A percentile compares a stretch with the other conserved stretches of the same genome.
These are phyloP conservation scores for Camillea tinctor DNA, from an alignment of 2,329 filamentous ascomycete genomes.

Conservation along the genomic window DNA sequence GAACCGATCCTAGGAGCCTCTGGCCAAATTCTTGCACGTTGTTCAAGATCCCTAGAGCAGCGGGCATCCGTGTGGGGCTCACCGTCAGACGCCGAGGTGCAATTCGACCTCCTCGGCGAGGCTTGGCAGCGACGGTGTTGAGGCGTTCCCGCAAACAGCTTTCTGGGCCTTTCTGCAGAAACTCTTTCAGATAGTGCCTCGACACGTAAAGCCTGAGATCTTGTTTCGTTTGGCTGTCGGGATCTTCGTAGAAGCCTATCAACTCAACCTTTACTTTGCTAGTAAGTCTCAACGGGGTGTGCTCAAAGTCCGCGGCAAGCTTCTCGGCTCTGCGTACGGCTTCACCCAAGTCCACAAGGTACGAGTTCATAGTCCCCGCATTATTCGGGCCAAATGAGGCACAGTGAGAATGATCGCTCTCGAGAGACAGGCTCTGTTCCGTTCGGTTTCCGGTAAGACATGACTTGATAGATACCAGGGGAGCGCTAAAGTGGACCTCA, in stretches of 20 bases:
- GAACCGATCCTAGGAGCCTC: conserved; percentile 21
- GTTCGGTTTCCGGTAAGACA: conserved; percentile 50
- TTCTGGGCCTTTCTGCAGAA: conserved; percentile 55
- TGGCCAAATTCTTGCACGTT: conserved; percentile 31
- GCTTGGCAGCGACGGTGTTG: conserved; percentile 31
- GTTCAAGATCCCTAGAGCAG: conserved; percentile 25
- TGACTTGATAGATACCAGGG: conserved; percentile 58
- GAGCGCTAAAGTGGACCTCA: conserved; percentile 58
- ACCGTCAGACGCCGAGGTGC: conserved; percentile 7
- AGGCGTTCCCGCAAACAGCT: conserved; percentile 54
- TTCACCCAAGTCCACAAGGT: conserved; percentile 35
- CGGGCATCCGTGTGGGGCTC: conserved; percentile 8
- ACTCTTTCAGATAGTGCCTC: conserved; percentile 51
- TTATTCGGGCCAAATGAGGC: conserved; percentile 54
- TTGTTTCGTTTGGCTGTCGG: conserved; percentile 35
- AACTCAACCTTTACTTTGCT: conserved; percentile 56
- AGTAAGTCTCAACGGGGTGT: conserved; percentile 49
- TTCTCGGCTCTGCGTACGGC: conserved; percentile 39
- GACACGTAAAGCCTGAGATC: conserved; percentile 52
- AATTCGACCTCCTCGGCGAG: conserved; percentile 9
- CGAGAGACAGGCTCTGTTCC: conserved; percentile 51
- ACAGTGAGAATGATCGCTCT: conserved; percentile 55
- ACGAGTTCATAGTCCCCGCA: conserved; percentile 44
- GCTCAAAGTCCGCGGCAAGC: conserved; percentile 35
- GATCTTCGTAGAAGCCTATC: conserved; percentile 60